Percentiles rank a stretch among this genome's conserved stretches.
Conservation (phyloP, 495 filamentous ascomycete species). For the Pseudoneurospora amorphoporcata region DNA sequence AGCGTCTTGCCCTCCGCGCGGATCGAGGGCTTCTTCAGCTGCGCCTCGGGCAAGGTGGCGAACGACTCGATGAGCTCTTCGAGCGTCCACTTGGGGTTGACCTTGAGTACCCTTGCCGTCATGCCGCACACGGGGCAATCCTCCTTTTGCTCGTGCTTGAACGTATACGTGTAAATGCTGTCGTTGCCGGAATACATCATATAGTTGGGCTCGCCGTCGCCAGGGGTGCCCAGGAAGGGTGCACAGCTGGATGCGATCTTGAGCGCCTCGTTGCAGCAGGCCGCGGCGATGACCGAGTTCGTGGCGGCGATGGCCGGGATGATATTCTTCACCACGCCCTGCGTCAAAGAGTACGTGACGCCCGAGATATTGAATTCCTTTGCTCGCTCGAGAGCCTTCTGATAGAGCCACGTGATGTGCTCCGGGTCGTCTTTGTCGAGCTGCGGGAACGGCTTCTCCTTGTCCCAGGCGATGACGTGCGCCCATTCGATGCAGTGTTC, state of each 20-base stretch:
- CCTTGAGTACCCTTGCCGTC: conserved; percentile 57
- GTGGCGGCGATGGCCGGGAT: conserved; percentile 98
- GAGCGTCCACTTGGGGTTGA: conserved; percentile 64
- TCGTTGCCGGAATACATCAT: conserved; percentile 99
- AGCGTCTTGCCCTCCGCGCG: conserved; percentile 72
- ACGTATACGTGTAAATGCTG: conserved; percentile 92
- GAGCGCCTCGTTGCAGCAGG: conserved; percentile 91
- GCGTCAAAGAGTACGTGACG: conserved; percentile 92
- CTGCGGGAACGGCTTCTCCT: conserved; percentile 49
- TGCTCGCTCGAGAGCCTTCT: conserved; percentile 70
- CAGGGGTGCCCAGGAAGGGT: conserved; percentile 50
- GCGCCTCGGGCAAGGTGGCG: conserved; percentile 70
- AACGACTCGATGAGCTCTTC: conserved; percentile 79
- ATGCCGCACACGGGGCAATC: conserved; percentile 95
- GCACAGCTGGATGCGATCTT: conserved; percentile 82
- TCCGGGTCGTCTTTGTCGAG: conserved; percentile 96
- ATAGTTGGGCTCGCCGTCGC: conserved; percentile 58
- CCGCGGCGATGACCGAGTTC: conserved; percentile 91
- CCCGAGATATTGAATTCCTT: conserved; percentile 84
- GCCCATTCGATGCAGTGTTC: conserved; percentile 99
- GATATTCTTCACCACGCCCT: conserved; percentile 98
- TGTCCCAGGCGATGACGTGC: conserved; percentile 64
- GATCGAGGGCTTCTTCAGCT: conserved; percentile 83
- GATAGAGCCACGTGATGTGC: conserved; percentile 94
- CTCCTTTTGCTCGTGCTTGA: conserved; percentile 79